Evolutionary conservation across 2,329 filamentous ascomycete genomes (phyloP).

Genomic region (Karstenula rhodostoma): DNA sequence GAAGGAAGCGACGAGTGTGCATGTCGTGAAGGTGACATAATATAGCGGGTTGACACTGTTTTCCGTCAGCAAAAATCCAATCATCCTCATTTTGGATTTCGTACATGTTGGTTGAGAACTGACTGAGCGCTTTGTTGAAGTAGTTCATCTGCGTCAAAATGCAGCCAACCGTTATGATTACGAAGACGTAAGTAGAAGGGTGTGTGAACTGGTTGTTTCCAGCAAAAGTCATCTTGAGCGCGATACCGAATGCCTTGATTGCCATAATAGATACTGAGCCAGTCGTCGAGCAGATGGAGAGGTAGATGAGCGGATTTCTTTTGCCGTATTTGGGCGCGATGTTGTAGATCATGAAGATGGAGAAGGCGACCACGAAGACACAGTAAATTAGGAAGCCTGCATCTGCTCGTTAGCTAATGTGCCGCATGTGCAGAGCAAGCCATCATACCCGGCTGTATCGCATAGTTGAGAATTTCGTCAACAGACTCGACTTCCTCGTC

Average conservation of each 20-base stretch:
- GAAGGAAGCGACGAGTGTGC: slow-evolving; percentile 91
- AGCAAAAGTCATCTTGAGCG: slow-evolving; percentile 89
- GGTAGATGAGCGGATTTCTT: slow-evolving; percentile 93
- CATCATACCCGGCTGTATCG: slow-evolving; percentile 81
- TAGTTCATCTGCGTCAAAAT: slow-evolving; percentile 99
- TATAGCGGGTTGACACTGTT: slow-evolving; percentile 90
- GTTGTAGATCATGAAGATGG: slow-evolving; percentile 94
- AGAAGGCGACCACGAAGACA: slow-evolving; percentile 79
- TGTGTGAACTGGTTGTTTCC: slow-evolving; percentile 96
- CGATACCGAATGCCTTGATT: slow-evolving; percentile 97
- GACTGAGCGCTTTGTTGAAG: slow-evolving; percentile 97
- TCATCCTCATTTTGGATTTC: slow-evolving; percentile 37
- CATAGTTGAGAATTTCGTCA: slow-evolving; percentile 89
- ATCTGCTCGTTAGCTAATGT: slow-evolving; percentile 20
- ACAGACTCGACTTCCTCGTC: slow-evolving; percentile 92
- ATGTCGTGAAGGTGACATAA: slow-evolving; percentile 97
- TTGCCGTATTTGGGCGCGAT: slow-evolving; percentile 89
- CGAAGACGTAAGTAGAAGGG: slow-evolving; percentile 96
- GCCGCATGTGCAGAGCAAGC: not conserved
- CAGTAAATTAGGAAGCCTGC: slow-evolving; percentile 91
- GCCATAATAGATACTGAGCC: slow-evolving; percentile 99
- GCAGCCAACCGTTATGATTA: slow-evolving; percentile 90
- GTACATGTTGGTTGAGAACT: slow-evolving; percentile 97
- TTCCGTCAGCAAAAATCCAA: slow-evolving; percentile 13
- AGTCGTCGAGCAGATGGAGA: slow-evolving; percentile 97